Evolutionary conservation across 192 early-diverging fungal genomes (phyloP).

Genomic region (Chytriomyces sp.): DNA sequence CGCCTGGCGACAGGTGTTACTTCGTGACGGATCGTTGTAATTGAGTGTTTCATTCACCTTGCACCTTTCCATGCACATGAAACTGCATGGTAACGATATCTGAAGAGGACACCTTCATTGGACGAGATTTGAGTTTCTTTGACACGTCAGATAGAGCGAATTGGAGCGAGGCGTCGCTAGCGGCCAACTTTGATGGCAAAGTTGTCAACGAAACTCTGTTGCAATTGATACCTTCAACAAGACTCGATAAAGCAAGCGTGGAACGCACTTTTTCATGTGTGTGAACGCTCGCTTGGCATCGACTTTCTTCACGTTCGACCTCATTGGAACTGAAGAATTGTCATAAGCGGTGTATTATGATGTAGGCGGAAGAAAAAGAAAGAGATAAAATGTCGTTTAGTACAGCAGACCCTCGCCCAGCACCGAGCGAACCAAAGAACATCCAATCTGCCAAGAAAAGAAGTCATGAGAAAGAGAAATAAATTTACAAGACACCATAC

Average conservation of each 20-base stretch:
- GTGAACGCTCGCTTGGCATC: too few relatives aligned
- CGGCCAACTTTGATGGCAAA: background rate
- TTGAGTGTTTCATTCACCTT: constrained; percentile 3
- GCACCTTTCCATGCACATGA: constrained; percentile 26
- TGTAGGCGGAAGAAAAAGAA: too few relatives aligned
- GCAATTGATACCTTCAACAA: background rate
- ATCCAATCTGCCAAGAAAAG: constrained; percentile 56
- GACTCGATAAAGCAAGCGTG: too few relatives aligned
- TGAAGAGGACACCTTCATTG: background rate
- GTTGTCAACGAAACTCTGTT: background rate
- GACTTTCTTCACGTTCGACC: too few relatives aligned
- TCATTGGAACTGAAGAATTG: too few relatives aligned
- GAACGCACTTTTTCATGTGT: too few relatives aligned
- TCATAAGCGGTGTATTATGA: too few relatives aligned
- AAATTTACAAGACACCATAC: background rate
- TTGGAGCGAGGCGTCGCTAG: background rate
- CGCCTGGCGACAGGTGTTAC: too few relatives aligned
- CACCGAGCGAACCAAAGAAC: constrained; percentile 81
- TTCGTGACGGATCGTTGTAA: background rate
- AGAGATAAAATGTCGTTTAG: background rate
- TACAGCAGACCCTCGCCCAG: constrained; percentile 83
- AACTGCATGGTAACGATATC: constrained; percentile 13
- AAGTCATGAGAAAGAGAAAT: background rate
- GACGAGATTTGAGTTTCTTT: background rate
- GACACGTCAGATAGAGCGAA: background rate